A percentile compares a stretch with the other conserved stretches of the same genome.
phyloP scores from a whole-genome alignment of 345 rosid species.

The Acer saccharum region DNA sequence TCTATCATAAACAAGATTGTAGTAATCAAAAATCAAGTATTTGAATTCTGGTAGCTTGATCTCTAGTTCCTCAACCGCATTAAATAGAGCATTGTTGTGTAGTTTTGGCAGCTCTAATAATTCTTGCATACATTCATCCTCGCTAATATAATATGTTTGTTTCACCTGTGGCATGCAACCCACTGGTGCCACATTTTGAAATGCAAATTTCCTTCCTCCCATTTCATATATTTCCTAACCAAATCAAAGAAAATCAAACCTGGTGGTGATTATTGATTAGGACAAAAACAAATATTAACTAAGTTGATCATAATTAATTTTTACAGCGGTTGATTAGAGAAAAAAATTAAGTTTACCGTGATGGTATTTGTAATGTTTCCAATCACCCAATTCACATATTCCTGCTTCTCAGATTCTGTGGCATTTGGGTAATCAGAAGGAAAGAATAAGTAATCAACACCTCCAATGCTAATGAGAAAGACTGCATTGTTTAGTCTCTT shows the following conservation, averaged over 20 bases:
- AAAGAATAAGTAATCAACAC: neutral
- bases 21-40: no score
- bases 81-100: no score
- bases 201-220: constrained; percentile 4
- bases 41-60: no score
- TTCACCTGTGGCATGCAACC: neutral
- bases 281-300: no score
- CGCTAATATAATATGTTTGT: neutral
- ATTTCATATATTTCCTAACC: neutral
- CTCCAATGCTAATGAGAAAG: constrained; percentile 25
- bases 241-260: no score
- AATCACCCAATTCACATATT: constrained; percentile 27
- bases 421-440: neutral
- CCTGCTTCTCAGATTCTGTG: neutral
- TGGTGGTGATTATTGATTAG: no score
- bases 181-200: neutral
- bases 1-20: no score
- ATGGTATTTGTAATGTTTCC: constrained; percentile 27
- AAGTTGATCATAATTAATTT: no score
- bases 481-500: constrained; percentile 18
- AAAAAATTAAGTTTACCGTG: constrained; percentile 20
- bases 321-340: no score
- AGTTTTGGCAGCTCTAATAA: no score
- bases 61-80: no score
- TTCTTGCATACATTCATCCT: no score